A percentile compares a stretch with the other conserved stretches of the same genome.
These are phyloP conservation scores for Apocynum venetum DNA, from an alignment of 257 asterid species.

Conservation along the genomic window DNA sequence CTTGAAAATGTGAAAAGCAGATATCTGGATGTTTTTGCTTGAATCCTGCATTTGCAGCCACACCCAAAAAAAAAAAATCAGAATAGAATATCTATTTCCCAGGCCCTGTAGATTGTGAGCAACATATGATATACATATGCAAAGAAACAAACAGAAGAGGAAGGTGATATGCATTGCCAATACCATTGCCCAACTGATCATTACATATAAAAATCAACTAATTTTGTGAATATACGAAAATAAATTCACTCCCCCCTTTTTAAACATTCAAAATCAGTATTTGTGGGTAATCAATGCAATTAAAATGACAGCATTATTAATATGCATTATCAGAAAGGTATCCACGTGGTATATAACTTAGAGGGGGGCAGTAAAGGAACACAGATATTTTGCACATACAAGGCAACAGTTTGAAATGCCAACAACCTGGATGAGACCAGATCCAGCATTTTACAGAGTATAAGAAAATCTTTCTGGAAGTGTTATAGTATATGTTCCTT, in stretches of 20 bases:
- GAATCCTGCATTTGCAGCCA: slow-evolving; percentile 57
- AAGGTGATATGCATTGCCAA: neutral
- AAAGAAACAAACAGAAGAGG: neutral
- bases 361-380: neutral
- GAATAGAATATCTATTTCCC: slow-evolving; percentile 1
- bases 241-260: neutral
- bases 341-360: neutral
- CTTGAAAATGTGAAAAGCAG: slow-evolving; percentile 98
- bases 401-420: slow-evolving; percentile 1
- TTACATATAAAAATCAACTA: neutral
- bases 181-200: neutral
- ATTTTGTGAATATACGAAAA: neutral
- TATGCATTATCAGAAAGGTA: neutral
- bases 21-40: slow-evolving; percentile 90
- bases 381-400: neutral
- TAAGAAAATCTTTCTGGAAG: neutral
- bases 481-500: neutral
- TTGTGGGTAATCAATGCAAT: neutral
- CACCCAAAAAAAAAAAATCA: slow-evolving; percentile 13
- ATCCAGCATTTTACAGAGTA: neutral
- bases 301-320: neutral
- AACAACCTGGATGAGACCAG: neutral
- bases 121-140: neutral
- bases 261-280: neutral
- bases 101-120: neutral